Evolutionary conservation across 2,329 filamentous ascomycete genomes (phyloP), one percentile per base, ranked within the genome.

Genomic region (Sordariomycetes sp.): DNA sequence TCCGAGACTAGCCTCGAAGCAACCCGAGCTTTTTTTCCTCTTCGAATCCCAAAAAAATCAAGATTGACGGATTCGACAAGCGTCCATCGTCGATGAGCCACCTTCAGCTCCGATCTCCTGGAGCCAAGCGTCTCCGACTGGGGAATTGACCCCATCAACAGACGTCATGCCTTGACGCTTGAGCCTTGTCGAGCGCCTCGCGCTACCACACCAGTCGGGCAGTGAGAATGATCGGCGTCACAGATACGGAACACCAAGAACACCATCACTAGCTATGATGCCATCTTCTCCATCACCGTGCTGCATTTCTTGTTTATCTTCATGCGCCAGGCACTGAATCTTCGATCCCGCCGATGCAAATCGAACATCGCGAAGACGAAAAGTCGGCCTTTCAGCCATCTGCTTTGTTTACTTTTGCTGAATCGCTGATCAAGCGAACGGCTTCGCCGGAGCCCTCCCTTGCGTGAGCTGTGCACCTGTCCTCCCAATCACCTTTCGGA

Each of bases 11-110:
- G 14, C 10, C 8, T 30, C 14, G 6, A 17, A 6, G 28, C 28
- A n/a, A 5, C 21, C 21, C 5, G n/a, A n/a, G n/a, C n/a, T n/a
- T n/a, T n/a, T n/a, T n/a, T n/a, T n/a, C n/a, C n/a, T n/a, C n/a
- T n/a, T n/a, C n/a, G n/a, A n/a, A n/a, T n/a, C n/a, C n/a, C 7
- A 31, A 17, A 12, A 8, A 17, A 17, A 30, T 30, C 33, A 35
- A 23, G 33, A 30, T 35, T 35, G 33, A 16, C 33, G 33, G 26
- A 15, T 10, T 33, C 12, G 32, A 25, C 16, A n/a, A 20, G 32
- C 21, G 10, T 16, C 11, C 12, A 30, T 35, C 33, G 25, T 30
- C 33, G 33, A 35, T 35, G 33, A 23, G 16, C 15, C 14, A 10
- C 25, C n/a, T 15, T 2, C 25, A 20, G n/a, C 12, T 23, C 33